A percentile compares a stretch with the other conserved stretches of the same genome.
These are phyloP conservation scores for Leucoagaricus sp. DNA, from an alignment of 1,284 basidiomycete genomes.

Conservation along the genomic window DNA sequence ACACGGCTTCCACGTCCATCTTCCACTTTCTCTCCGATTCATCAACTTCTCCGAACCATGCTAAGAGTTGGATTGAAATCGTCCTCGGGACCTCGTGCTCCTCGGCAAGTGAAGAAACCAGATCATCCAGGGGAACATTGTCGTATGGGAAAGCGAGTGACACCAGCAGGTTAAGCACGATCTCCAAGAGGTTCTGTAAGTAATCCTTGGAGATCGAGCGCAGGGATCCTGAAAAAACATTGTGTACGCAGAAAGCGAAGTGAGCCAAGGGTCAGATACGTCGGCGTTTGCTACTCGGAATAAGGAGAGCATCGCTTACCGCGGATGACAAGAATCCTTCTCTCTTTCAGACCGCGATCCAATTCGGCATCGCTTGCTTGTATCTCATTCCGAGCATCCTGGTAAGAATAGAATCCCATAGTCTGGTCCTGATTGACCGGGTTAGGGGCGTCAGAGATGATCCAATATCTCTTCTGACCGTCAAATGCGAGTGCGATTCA, in stretches of 20 bases:
- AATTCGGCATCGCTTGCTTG: constrained; percentile 83
- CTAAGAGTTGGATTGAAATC: constrained; percentile 70
- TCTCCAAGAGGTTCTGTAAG: constrained; percentile 70
- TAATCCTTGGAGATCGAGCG: constrained; percentile 68
- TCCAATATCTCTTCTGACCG: constrained; percentile 6
- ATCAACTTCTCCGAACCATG: constrained; percentile 74
- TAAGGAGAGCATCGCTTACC: constrained; percentile 40
- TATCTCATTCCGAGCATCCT: constrained; percentile 61
- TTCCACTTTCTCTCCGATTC: constrained; percentile 55
- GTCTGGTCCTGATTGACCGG: background rate
- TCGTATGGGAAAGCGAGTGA: constrained; percentile 52
- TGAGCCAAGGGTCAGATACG: background rate
- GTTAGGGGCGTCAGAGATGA: background rate
- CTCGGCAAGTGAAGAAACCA: constrained; percentile 60
- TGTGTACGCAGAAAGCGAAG: background rate
- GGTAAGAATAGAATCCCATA: constrained; percentile 45
- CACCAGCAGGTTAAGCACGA: constrained; percentile 71
- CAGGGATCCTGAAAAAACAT: constrained; percentile 60
- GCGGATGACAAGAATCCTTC: constrained; percentile 71
- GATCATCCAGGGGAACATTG: constrained; percentile 50
- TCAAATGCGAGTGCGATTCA: constrained; percentile 26
- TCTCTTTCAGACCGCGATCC: constrained; percentile 58
- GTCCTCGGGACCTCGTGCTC: constrained; percentile 71
- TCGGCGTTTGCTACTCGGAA: background rate
- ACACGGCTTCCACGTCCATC: constrained; percentile 57